Percentiles rank a stretch among this genome's conserved stretches.
Conservation (phyloP, 1,139 yeast genomes). For the Pichia sp. region DNA sequence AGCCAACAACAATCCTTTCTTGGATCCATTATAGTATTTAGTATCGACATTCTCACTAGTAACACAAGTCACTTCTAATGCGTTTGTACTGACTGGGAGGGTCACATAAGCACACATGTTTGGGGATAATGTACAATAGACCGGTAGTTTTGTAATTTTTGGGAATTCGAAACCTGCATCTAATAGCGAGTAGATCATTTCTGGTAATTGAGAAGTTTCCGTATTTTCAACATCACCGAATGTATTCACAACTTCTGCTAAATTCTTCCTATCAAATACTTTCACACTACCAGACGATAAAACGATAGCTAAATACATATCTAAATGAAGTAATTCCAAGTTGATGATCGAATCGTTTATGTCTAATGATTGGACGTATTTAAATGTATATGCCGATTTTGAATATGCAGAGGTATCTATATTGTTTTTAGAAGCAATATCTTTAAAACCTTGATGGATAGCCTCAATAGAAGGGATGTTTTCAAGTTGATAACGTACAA, state of each 20-base stretch:
- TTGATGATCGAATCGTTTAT: constrained; percentile 29
- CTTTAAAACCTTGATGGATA: constrained; percentile 28
- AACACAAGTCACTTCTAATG: constrained; percentile 33
- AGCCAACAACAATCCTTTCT: constrained; percentile 36
- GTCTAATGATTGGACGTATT: constrained; percentile 22
- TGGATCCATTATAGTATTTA: constrained; percentile 22
- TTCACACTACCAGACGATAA: constrained; percentile 45
- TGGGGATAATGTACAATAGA: constrained; percentile 53
- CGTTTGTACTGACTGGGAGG: constrained; percentile 27
- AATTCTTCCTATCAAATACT: constrained; percentile 38
- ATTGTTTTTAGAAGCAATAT: constrained; percentile 24
- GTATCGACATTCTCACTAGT: constrained; percentile 27
- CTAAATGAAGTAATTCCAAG: constrained; percentile 28
- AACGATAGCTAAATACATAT: constrained; percentile 32
- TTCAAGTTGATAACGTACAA: constrained; percentile 40
- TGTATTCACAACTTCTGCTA: constrained; percentile 29
- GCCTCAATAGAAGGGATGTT: constrained; percentile 19
- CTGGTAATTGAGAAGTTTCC: constrained; percentile 32
- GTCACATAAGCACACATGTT: constrained; percentile 51
- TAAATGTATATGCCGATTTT: constrained; percentile 13
- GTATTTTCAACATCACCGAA: constrained; percentile 11
- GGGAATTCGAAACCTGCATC: constrained; percentile 62
- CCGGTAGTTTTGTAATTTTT: constrained; percentile 33
- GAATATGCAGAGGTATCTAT: constrained; percentile 12
- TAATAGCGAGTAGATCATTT: constrained; percentile 42